Evolutionary conservation across 495 filamentous ascomycete species (phyloP).

Genomic region (Tuber indicum): DNA sequence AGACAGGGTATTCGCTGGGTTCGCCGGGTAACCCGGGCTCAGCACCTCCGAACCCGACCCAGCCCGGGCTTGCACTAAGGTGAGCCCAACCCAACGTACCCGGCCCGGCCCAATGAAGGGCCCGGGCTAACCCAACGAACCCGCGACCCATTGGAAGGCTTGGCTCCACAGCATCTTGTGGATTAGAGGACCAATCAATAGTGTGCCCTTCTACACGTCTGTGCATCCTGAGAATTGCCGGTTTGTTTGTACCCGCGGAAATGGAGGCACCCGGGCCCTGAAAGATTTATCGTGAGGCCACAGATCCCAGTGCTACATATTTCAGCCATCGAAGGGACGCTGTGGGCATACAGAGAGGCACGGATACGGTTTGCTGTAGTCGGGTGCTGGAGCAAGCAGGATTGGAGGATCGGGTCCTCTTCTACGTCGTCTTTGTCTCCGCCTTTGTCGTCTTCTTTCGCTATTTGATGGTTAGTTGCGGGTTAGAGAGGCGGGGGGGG

Average conservation of each 20-base stretch:
- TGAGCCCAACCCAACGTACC: too few relatives aligned
- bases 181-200: too few relatives aligned
- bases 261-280: slow-evolving; percentile 70
- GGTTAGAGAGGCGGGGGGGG: not conserved
- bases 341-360: slow-evolving; percentile 51
- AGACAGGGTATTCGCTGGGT: too few relatives aligned
- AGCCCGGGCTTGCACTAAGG: too few relatives aligned
- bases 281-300: slow-evolving; percentile 77
- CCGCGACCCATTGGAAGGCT: too few relatives aligned
- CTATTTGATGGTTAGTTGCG: not conserved
- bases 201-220: too few relatives aligned
- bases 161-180: too few relatives aligned
- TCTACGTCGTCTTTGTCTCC: not conserved
- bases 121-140: too few relatives aligned
- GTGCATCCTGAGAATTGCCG: too few relatives aligned
- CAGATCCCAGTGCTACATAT: slow-evolving; percentile 85
- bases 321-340: slow-evolving; percentile 85
- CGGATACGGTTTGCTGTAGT: slow-evolving; percentile 88
- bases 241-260: slow-evolving; percentile 71
- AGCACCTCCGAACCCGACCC: too few relatives aligned
- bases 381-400: slow-evolving; percentile 31
- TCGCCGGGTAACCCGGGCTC: too few relatives aligned
- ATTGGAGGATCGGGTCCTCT: not conserved
- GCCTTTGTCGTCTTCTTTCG: not conserved
- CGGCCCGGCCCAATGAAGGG: too few relatives aligned